phyloP scores from a whole-genome alignment of 140 eudicot species.

The Erigeron philadelphicus region DNA sequence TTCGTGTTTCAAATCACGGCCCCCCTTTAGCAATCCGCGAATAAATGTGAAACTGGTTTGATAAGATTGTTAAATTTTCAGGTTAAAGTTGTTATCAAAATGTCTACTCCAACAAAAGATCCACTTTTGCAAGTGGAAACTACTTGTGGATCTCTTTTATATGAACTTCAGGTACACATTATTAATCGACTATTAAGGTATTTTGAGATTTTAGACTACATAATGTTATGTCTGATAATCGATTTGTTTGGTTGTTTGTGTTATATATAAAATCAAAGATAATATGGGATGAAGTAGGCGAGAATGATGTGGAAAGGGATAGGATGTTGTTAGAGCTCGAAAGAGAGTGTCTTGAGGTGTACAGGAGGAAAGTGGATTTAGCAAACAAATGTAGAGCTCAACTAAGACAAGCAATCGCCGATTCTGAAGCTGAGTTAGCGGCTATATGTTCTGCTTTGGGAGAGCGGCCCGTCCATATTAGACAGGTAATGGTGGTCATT shows the following conservation, averaged over 20 bases:
- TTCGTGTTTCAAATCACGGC: no score
- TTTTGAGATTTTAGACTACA: not conserved
- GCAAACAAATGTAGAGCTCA: slow-evolving; percentile 52
- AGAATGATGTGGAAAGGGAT: slow-evolving; percentile 49
- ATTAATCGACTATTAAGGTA: not conserved
- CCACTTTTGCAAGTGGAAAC: slow-evolving; percentile 55
- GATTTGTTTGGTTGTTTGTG: slow-evolving; percentile 9
- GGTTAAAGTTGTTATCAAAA: slow-evolving; percentile 27
- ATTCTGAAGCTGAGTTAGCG: slow-evolving; percentile 67
- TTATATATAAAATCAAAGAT: slow-evolving; percentile 23
- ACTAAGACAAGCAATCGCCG: slow-evolving; percentile 61
- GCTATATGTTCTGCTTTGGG: slow-evolving; percentile 80
- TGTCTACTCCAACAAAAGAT: slow-evolving; percentile 43
- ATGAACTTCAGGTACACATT: slow-evolving; percentile 60
- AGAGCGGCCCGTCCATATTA: slow-evolving; percentile 71
- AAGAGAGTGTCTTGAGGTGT: slow-evolving; percentile 60
- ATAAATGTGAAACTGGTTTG: not conserved
- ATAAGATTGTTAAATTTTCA: slow-evolving; percentile 17
- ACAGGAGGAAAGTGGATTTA: slow-evolving; percentile 61
- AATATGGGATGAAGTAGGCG: slow-evolving; percentile 79
- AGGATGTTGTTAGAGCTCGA: slow-evolving; percentile 58
- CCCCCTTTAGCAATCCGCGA: no score
- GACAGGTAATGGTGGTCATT: slow-evolving; percentile 40
- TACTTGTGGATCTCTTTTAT: slow-evolving; percentile 58
- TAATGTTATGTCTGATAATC: not conserved